A percentile compares a stretch with the other conserved stretches of the same genome.
Evolutionary conservation across 2,329 filamentous ascomycete species (phyloP).

Genomic region (Aspergillus cejpii): DNA sequence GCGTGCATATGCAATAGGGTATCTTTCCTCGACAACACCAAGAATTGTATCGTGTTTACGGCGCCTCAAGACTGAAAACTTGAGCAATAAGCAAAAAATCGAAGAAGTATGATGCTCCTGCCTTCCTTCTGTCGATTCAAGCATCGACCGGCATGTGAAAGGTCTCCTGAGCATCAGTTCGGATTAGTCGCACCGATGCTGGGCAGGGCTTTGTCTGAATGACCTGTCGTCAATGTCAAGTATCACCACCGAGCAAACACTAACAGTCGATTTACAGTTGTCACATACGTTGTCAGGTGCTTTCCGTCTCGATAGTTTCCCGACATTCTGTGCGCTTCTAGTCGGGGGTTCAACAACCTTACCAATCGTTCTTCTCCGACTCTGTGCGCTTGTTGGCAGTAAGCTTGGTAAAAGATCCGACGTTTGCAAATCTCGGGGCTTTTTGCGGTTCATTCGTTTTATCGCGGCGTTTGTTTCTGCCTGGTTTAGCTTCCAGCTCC

Average conservation of each 20-base stretch:
- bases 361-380: constrained; percentile 26
- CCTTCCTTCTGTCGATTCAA: not conserved
- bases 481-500: constrained; percentile 44
- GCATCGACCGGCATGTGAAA: not conserved
- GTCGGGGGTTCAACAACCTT: constrained; percentile 48
- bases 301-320: constrained; percentile 44
- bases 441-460: constrained; percentile 34
- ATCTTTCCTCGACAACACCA: constrained; percentile 44
- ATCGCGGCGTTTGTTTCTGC: constrained; percentile 44
- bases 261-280: constrained; percentile 31
- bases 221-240: not conserved
- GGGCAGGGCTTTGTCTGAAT: not conserved
- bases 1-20: constrained; percentile 45
- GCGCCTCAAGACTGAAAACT: constrained; percentile 28
- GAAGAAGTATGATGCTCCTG: constrained; percentile 33
- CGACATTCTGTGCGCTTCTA: constrained; percentile 48
- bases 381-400: constrained; percentile 22
- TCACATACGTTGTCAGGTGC: constrained; percentile 34
- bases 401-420: constrained; percentile 14
- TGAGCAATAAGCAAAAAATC: constrained; percentile 29
- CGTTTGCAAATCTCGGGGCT: constrained; percentile 13
- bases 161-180: not conserved
- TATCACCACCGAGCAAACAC: constrained; percentile 4
- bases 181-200: not conserved
- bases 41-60: constrained; percentile 39